Evolutionary conservation across 2,329 filamentous ascomycete species (phyloP).

Genomic region (Pseudocercospora eumusae): DNA sequence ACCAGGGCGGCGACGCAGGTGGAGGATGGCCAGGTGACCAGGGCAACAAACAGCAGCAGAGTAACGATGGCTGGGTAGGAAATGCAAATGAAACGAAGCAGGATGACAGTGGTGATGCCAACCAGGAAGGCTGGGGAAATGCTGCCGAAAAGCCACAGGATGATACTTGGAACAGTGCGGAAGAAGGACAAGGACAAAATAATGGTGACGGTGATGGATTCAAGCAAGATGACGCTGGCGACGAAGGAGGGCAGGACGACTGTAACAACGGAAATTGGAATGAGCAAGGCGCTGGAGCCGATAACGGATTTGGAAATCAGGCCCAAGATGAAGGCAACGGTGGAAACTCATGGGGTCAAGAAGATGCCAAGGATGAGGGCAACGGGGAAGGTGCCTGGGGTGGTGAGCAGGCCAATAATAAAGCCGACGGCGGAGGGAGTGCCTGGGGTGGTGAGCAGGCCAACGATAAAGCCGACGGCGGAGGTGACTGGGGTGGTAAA

Average conservation of each 20-base stretch:
- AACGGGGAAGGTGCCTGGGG: constrained; percentile 9
- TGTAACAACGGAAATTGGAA: background rate
- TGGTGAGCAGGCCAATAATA: constrained; percentile 3
- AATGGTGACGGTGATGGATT: background rate
- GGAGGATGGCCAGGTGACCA: background rate
- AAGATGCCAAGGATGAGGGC: background rate
- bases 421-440: constrained; percentile 3
- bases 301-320: background rate
- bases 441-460: constrained; percentile 8
- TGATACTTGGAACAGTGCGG: background rate
- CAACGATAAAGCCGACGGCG: constrained; percentile 9
- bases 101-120: constrained; percentile 17
- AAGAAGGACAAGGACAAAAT: background rate
- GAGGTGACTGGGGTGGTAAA: background rate
- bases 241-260: background rate
- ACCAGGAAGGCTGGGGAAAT: constrained; percentile 24
- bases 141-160: background rate
- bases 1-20: constrained; percentile 3
- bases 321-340: background rate
- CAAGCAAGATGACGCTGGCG: background rate
- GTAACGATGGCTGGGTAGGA: constrained; percentile 8
- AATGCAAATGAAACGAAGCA: constrained; percentile 21
- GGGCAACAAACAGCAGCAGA: constrained; percentile 1
- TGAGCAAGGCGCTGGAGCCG: background rate
- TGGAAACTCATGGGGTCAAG: background rate